These are phyloP conservation scores for Cryphonectria radicalis DNA, from an alignment of 2,329 filamentous ascomycete genomes.

Conservation along the genomic window DNA sequence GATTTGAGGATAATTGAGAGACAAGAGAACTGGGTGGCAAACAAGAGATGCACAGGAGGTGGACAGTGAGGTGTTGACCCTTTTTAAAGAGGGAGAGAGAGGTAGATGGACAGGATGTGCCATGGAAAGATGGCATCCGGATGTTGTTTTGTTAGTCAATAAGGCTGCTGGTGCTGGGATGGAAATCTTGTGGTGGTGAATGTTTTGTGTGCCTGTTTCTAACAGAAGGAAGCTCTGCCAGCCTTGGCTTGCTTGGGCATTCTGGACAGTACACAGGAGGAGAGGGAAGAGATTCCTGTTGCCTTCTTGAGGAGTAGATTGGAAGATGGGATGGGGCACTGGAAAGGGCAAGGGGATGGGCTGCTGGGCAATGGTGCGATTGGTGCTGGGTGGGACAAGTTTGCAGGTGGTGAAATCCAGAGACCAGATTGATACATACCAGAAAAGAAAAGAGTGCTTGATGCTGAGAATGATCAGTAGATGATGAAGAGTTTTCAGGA, in stretches of 20 bases:
- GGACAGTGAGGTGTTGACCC: neutral
- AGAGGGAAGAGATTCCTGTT: neutral
- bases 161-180: neutral
- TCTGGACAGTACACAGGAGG: neutral
- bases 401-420: neutral
- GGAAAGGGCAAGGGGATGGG: neutral
- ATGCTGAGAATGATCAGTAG: neutral
- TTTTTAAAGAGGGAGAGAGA: neutral
- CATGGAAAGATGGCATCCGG: neutral
- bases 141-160: neutral
- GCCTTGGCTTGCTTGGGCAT: neutral
- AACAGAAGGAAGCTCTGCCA: neutral
- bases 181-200: neutral
- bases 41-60: neutral
- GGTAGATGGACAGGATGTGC: neutral
- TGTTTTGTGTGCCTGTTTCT: neutral
- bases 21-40: neutral
- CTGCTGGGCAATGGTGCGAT: neutral
- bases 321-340: neutral
- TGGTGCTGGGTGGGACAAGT: neutral
- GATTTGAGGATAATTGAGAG: neutral
- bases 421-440: neutral
- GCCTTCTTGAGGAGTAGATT: neutral
- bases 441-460: neutral
- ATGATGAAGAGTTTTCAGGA: neutral